A percentile compares a stretch with the other conserved stretches of the same genome.
These are phyloP conservation scores for Hygrocybe punicea DNA, from an alignment of 768 basidiomycete genomes.

Conservation along the genomic window DNA sequence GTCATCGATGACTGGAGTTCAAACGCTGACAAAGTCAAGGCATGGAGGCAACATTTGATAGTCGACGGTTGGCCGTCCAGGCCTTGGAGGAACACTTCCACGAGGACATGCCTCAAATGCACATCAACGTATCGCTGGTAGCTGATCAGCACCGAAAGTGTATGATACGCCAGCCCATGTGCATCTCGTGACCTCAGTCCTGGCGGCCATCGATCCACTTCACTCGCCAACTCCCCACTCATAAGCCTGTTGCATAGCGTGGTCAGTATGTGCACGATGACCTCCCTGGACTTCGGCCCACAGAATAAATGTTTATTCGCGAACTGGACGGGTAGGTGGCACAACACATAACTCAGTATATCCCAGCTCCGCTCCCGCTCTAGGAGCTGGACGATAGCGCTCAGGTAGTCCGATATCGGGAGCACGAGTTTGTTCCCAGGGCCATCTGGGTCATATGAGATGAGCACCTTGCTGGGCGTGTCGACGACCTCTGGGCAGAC, in stretches of 20 bases:
- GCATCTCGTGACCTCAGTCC: conserved; percentile 74
- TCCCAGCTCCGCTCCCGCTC: conserved; percentile 87
- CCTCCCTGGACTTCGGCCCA: conserved; percentile 71
- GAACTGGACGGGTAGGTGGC: conserved; percentile 86
- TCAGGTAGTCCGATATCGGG: conserved; percentile 72
- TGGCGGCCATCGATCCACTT: conserved; percentile 56
- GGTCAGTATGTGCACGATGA: conserved; percentile 61
- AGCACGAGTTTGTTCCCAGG: conserved; percentile 49
- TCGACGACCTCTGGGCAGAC: conserved; percentile 47
- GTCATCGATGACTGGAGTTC: conserved; percentile 82
- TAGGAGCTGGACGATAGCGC: conserved; percentile 59
- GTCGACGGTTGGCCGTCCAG: conserved; percentile 68
- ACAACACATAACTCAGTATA: conserved; percentile 84
- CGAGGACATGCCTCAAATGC: conserved; percentile 61
- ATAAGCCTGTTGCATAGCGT: conserved; percentile 65
- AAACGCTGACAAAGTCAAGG: conserved; percentile 81
- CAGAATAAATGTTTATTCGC: conserved; percentile 97
- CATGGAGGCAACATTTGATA: conserved; percentile 87
- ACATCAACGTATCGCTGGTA: conserved; percentile 77
- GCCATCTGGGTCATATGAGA: conserved; percentile 58
- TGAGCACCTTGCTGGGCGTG: conserved; percentile 62
- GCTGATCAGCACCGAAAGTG: conserved; percentile 81
- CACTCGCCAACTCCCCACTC: conserved; percentile 52
- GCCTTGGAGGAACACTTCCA: conserved; percentile 69
- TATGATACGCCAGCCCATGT: conserved; percentile 83